A percentile compares a stretch with the other conserved stretches of the same genome.
Conservation (phyloP, 2,329 filamentous ascomycete species). For the Phaeosphaeria sp. region DNA sequence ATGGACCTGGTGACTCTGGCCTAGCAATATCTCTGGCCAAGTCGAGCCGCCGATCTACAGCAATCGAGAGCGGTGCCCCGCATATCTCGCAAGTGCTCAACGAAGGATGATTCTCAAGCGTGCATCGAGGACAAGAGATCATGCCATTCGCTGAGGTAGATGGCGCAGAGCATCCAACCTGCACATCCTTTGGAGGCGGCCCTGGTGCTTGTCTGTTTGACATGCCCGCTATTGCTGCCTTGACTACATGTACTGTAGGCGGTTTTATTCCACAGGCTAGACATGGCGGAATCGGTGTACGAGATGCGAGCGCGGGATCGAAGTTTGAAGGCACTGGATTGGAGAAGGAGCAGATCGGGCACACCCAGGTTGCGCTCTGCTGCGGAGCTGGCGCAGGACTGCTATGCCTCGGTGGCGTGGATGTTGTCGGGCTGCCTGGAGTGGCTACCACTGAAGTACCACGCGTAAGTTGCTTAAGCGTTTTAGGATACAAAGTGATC, state of each 20-base stretch:
- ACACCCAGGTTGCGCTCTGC: conserved; percentile 84
- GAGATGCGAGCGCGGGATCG: conserved; percentile 79
- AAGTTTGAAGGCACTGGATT: conserved; percentile 95
- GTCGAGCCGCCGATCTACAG: conserved; percentile 53
- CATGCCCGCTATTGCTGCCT: conserved; percentile 82
- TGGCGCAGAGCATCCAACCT: conserved; percentile 40
- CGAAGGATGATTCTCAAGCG: conserved; percentile 91
- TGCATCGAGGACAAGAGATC: conserved; percentile 79
- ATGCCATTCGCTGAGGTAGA: conserved; percentile 18
- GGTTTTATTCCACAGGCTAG: conserved; percentile 94
- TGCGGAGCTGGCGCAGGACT: conserved; percentile 55
- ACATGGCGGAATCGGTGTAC: conserved; percentile 84
- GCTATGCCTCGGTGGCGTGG: conserved; percentile 43
- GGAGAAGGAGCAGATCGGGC: conserved; percentile 93
- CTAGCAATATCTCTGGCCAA: conserved; percentile 53
- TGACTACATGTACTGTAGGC: conserved; percentile 79
- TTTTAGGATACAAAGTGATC: conserved; percentile 86
- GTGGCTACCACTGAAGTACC: conserved; percentile 54
- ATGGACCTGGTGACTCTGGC: conserved; percentile 80
- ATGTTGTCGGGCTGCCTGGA: conserved; percentile 35
- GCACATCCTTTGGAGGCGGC: conserved; percentile 42
- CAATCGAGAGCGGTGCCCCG: conserved; percentile 73
- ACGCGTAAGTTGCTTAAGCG: conserved; percentile 69
- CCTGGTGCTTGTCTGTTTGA: conserved; percentile 59
- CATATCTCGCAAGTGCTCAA: conserved; percentile 90